These are phyloP conservation scores for Sordariomycetes sp. DNA, from an alignment of 2,329 filamentous ascomycete species.

Conservation along the genomic window DNA sequence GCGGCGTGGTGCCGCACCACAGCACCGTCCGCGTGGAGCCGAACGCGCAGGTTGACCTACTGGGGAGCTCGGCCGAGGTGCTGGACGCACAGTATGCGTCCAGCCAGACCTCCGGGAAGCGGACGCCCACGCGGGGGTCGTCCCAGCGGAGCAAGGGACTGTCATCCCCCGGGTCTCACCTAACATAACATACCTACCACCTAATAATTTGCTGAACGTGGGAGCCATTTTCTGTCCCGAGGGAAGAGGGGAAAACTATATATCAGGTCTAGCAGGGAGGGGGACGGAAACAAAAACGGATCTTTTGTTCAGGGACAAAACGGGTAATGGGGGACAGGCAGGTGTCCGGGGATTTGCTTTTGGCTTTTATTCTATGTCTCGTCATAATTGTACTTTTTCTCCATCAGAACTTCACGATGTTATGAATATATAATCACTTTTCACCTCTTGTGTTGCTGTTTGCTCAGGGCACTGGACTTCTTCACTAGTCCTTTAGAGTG, in stretches of 20 bases:
- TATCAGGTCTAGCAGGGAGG: background rate
- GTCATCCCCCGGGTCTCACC: too few relatives aligned
- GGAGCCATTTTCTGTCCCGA: too few relatives aligned
- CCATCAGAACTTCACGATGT: background rate
- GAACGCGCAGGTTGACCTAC: constrained; percentile 30
- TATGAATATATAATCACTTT: background rate
- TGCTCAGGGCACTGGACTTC: background rate
- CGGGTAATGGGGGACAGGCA: too few relatives aligned
- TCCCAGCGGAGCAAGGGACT: background rate
- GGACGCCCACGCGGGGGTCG: background rate
- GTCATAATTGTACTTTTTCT: background rate
- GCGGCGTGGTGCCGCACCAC: constrained; percentile 47
- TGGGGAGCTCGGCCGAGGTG: constrained; percentile 46
- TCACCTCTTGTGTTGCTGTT: too few relatives aligned
- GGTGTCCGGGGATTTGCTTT: background rate
- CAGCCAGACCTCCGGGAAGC: background rate
- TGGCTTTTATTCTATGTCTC: background rate
- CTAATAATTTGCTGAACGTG: too few relatives aligned
- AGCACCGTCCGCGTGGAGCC: constrained; percentile 45
- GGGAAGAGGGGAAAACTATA: too few relatives aligned
- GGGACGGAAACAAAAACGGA: background rate
- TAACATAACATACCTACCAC: too few relatives aligned
- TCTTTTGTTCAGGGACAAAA: too few relatives aligned
- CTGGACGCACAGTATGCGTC: constrained; percentile 26
- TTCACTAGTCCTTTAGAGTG: too few relatives aligned